Evolutionary conservation across 768 basidiomycete species (phyloP).

Genomic region (Macrolepiota albuminosa): DNA sequence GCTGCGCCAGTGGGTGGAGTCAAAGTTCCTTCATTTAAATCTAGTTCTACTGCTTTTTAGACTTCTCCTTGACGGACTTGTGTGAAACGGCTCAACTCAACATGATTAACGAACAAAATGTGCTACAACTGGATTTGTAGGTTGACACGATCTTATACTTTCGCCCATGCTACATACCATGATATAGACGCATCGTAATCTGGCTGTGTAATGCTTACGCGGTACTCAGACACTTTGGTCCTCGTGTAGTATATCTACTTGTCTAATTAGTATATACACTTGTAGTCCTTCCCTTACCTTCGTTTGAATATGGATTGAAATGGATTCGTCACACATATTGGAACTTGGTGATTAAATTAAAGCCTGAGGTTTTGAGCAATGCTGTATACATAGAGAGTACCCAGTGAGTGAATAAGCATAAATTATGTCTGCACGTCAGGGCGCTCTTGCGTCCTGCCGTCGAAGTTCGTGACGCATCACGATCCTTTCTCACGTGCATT

Average conservation of each 20-base stretch:
- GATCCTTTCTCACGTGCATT: neutral
- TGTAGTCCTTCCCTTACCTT: neutral
- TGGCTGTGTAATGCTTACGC: neutral
- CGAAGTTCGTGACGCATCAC: too few relatives aligned
- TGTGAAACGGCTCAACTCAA: neutral
- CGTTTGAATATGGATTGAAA: neutral
- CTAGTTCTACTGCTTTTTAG: slow-evolving; percentile 27
- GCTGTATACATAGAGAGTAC: neutral
- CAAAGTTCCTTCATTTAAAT: slow-evolving; percentile 25
- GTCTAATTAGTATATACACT: neutral
- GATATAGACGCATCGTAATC: neutral
- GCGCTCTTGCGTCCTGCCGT: too few relatives aligned
- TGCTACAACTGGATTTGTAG: slow-evolving; percentile 13
- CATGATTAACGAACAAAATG: neutral
- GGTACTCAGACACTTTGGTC: neutral
- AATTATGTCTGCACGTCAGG: too few relatives aligned
- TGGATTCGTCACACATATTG: neutral
- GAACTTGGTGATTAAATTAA: too few relatives aligned
- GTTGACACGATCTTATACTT: neutral
- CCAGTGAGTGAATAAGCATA: neutral
- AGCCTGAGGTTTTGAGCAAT: neutral
- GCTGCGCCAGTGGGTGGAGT: neutral
- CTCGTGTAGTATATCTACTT: neutral
- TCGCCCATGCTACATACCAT: neutral
- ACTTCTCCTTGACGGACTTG: slow-evolving; percentile 1